Evolutionary conservation across 805 yeast genomes (phyloP).

Genomic region (Wickerhamiella galacta): DNA sequence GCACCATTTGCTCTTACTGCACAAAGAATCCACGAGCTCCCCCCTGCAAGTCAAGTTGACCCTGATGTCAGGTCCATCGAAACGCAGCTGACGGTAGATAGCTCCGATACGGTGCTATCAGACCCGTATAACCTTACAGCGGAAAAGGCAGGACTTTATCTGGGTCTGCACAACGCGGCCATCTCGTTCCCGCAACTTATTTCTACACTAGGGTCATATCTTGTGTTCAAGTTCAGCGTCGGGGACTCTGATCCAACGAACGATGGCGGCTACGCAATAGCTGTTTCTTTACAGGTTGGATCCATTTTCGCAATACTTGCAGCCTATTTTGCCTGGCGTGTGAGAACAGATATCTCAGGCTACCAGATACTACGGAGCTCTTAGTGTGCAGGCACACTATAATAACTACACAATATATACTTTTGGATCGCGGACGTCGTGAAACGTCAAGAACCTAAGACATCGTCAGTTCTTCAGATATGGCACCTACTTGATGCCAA

Average conservation of each 20-base stretch:
- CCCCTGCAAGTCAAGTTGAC: conserved; percentile 3
- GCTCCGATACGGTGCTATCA: neutral
- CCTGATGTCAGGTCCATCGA: neutral
- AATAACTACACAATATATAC: neutral
- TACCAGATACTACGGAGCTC: neutral
- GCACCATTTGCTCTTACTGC: conserved; percentile 48
- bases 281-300: conserved; percentile 24
- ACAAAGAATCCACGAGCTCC: conserved; percentile 24
- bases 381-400: neutral
- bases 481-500: conserved; percentile 45
- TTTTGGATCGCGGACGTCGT: neutral
- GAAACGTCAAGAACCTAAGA: neutral
- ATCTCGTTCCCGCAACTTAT: conserved; percentile 26
- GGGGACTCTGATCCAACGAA: conserved; percentile 12
- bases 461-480: neutral
- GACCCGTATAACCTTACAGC: neutral
- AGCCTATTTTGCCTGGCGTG: conserved; percentile 16
- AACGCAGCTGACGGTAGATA: neutral
- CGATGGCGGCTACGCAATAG: conserved; percentile 24
- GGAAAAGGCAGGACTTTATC: conserved; percentile 21
- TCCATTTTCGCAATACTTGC: conserved; percentile 22
- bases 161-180: conserved; percentile 26
- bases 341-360: neutral
- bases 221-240: conserved; percentile 20
- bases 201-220: conserved; percentile 24